Evolutionary conservation across 129 eudicot species (phyloP).

Genomic region (Artemisia tridentata): DNA sequence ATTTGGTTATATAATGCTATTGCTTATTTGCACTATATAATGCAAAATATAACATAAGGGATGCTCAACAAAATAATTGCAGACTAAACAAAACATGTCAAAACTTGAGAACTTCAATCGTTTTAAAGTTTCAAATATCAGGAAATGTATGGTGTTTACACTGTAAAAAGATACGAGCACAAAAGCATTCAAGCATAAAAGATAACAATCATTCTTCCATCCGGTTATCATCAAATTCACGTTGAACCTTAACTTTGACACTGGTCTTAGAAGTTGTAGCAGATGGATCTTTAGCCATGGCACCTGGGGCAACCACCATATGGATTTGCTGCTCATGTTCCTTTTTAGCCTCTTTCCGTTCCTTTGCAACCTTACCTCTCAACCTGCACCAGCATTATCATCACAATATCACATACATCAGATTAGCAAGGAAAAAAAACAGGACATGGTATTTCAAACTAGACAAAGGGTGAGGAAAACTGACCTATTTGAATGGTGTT

Average conservation of each 20-base stretch:
- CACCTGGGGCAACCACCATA: constrained; percentile 61
- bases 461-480: not conserved
- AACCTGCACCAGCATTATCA: constrained; percentile 38
- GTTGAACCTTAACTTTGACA: constrained; percentile 48
- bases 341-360: constrained; percentile 39
- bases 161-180: not conserved
- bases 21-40: too few relatives aligned
- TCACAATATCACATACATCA: not conserved
- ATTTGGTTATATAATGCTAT: too few relatives aligned
- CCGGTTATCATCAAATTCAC: constrained; percentile 40
- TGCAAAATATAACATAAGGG: too few relatives aligned
- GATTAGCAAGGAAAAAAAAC: not conserved
- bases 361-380: constrained; percentile 42
- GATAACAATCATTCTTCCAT: constrained; percentile 56
- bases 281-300: constrained; percentile 34
- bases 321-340: constrained; percentile 58
- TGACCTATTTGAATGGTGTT: constrained; percentile 54
- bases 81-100: constrained; percentile 10
- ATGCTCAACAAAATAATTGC: too few relatives aligned
- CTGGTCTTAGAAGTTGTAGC: constrained; percentile 37
- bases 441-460: too few relatives aligned
- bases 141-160: constrained; percentile 14
- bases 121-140: constrained; percentile 5
- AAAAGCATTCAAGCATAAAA: not conserved
- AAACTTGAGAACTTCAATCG: constrained; percentile 1